These are phyloP conservation scores for Barnettozyma sucrosica DNA, from an alignment of 805 yeast genomes.

Conservation along the genomic window DNA sequence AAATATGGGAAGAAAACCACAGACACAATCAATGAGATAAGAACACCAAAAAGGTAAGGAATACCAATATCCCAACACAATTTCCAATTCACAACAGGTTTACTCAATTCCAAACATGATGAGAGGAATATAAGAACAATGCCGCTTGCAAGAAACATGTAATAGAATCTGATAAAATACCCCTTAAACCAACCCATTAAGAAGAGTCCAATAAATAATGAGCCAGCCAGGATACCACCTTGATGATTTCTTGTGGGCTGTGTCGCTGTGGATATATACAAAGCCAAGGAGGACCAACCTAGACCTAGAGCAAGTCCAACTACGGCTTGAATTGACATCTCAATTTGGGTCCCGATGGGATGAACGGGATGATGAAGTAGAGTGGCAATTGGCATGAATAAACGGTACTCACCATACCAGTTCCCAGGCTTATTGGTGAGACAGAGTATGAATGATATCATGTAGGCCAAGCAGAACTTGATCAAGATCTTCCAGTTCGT, in stretches of 20 bases:
- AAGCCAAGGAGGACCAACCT: constrained; percentile 40
- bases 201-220: constrained; percentile 34
- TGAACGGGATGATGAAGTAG: constrained; percentile 44
- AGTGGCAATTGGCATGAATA: constrained; percentile 37
- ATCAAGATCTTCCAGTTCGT: constrained; percentile 17
- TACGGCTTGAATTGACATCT: constrained; percentile 36
- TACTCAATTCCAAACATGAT: constrained; percentile 21
- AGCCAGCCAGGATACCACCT: constrained; percentile 41
- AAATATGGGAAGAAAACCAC: constrained; percentile 34
- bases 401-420: constrained; percentile 40
- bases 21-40: constrained; percentile 33
- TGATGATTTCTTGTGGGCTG: constrained; percentile 35
- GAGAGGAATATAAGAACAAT: constrained; percentile 32
- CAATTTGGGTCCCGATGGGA: constrained; percentile 41
- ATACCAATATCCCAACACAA: constrained; percentile 37
- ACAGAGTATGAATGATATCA: constrained; percentile 35
- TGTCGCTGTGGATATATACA: constrained; percentile 37
- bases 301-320: constrained; percentile 37
- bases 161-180: constrained; percentile 34
- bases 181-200: constrained; percentile 38
- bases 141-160: constrained; percentile 32
- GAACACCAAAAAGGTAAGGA: constrained; percentile 40
- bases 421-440: constrained; percentile 31
- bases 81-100: constrained; percentile 29
- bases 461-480: constrained; percentile 30